These are phyloP conservation scores for Sechiopsis laciniata DNA, from an alignment of 306 rosid species.

Conservation along the genomic window DNA sequence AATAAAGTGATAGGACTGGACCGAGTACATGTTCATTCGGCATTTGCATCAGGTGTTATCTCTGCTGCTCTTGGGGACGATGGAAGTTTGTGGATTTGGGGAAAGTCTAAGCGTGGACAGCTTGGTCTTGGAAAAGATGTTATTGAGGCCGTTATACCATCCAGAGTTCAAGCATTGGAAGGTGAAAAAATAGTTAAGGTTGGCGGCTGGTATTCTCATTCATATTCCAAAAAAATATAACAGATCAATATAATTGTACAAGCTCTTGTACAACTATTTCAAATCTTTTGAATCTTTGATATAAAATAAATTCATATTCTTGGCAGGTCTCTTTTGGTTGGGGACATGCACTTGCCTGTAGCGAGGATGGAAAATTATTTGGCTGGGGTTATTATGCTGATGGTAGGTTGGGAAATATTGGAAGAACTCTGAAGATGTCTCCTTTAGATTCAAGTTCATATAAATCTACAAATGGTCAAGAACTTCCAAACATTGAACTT, in stretches of 20 bases:
- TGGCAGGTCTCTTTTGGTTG: conserved; percentile 82
- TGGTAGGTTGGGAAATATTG: conserved; percentile 67
- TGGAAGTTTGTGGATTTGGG: conserved; percentile 89
- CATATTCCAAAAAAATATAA: no score
- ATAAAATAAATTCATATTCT: conserved; percentile 16
- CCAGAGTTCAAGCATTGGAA: conserved; percentile 57
- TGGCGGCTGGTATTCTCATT: conserved; percentile 13
- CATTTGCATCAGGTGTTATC: conserved; percentile 82
- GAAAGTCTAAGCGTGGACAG: conserved; percentile 81
- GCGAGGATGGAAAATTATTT: conserved; percentile 72
- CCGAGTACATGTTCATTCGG: conserved; percentile 45
- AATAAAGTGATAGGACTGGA: conserved; percentile 51
- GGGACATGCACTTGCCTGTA: conserved; percentile 87
- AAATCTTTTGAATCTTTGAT: neutral
- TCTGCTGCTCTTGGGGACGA: conserved; percentile 77
- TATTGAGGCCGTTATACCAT: conserved; percentile 49
- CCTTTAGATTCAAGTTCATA: conserved; percentile 34
- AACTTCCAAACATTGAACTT: conserved; percentile 40
- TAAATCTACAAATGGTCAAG: conserved; percentile 8
- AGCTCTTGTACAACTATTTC: neutral
- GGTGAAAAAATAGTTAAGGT: conserved; percentile 69
- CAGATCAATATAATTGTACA: no score
- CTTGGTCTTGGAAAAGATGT: conserved; percentile 69
- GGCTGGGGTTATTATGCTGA: conserved; percentile 95
- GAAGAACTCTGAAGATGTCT: conserved; percentile 46